Evolutionary conservation across 768 basidiomycete species (phyloP).

Genomic region (Pleurotus sapidus): DNA sequence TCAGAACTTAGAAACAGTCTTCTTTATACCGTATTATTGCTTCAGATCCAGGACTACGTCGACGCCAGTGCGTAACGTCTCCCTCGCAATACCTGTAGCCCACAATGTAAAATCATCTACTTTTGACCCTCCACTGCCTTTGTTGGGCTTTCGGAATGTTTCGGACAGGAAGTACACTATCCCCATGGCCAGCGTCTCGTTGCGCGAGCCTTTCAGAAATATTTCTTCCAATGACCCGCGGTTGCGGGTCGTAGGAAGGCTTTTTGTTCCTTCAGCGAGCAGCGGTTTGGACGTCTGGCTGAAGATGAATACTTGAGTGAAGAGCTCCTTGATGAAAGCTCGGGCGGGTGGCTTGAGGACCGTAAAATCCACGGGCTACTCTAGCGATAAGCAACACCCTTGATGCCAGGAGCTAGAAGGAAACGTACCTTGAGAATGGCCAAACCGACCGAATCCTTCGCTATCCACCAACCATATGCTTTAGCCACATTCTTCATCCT

Average conservation of each 20-base stretch:
- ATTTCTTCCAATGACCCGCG: slow-evolving; percentile 70
- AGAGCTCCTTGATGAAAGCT: slow-evolving; percentile 68
- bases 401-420: not conserved
- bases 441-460: slow-evolving; percentile 74
- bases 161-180: slow-evolving; percentile 66
- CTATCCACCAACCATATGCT: slow-evolving; percentile 92
- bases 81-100: slow-evolving; percentile 65
- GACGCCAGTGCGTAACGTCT: slow-evolving; percentile 64
- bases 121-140: slow-evolving; percentile 30
- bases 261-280: slow-evolving; percentile 34
- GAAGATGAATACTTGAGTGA: slow-evolving; percentile 66
- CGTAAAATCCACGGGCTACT: slow-evolving; percentile 86
- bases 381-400: not conserved
- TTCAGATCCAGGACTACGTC: slow-evolving; percentile 43
- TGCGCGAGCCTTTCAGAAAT: slow-evolving; percentile 69
- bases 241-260: slow-evolving; percentile 43
- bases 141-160: slow-evolving; percentile 28
- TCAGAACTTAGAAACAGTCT: not conserved
- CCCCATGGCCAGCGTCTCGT: slow-evolving; percentile 70
- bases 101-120: slow-evolving; percentile 52
- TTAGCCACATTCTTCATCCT: slow-evolving; percentile 73
- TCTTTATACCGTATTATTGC: not conserved
- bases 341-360: slow-evolving; percentile 59
- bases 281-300: slow-evolving; percentile 75
- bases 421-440: slow-evolving; percentile 75